Evolutionary conservation across 371 early-diverging fungal species (phyloP).

Genomic region (Amoeboaphelidium protococcarum): DNA sequence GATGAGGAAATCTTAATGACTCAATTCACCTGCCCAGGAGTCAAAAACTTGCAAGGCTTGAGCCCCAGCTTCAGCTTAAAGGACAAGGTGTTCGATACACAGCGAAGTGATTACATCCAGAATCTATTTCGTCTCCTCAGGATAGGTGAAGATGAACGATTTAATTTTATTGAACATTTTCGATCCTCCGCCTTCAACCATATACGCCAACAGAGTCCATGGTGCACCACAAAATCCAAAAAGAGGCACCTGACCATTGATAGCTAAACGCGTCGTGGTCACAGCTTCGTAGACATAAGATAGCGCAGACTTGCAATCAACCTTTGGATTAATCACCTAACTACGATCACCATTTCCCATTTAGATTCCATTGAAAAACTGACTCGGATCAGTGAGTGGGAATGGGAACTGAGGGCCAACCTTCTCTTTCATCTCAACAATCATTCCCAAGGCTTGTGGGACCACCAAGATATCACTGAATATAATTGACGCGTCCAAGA

Average conservation of each 20-base stretch:
- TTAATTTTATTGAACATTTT: conserved; percentile 69
- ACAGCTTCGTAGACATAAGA: conserved; percentile 86
- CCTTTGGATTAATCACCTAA: no score
- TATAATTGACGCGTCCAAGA: conserved; percentile 87
- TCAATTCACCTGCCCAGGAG: conserved; percentile 78
- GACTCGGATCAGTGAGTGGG: conserved; percentile 47
- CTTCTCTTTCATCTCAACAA: conserved; percentile 71
- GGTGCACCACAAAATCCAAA: conserved; percentile 90
- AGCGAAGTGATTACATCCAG: conserved; percentile 56
- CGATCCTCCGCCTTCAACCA: conserved; percentile 83
- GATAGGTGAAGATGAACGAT: conserved; percentile 57
- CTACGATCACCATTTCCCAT: no score
- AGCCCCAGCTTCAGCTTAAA: conserved; percentile 90
- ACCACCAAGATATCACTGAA: conserved; percentile 91
- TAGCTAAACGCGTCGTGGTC: conserved; percentile 55
- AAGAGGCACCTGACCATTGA: conserved; percentile 68
- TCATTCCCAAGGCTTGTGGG: conserved; percentile 85
- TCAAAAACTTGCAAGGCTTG: conserved; percentile 88
- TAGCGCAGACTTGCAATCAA: conserved; percentile 41
- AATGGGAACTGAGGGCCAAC: conserved; percentile 75
- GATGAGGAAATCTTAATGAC: conserved; percentile 42
- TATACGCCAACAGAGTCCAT: conserved; percentile 89
- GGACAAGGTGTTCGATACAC: conserved; percentile 52
- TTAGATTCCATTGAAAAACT: no score
- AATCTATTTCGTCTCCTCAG: conserved; percentile 45